Evolutionary conservation across 2,329 filamentous ascomycete genomes (phyloP), one percentile per base, ranked within the genome.

Genomic region (Ascochyta pisi): DNA sequence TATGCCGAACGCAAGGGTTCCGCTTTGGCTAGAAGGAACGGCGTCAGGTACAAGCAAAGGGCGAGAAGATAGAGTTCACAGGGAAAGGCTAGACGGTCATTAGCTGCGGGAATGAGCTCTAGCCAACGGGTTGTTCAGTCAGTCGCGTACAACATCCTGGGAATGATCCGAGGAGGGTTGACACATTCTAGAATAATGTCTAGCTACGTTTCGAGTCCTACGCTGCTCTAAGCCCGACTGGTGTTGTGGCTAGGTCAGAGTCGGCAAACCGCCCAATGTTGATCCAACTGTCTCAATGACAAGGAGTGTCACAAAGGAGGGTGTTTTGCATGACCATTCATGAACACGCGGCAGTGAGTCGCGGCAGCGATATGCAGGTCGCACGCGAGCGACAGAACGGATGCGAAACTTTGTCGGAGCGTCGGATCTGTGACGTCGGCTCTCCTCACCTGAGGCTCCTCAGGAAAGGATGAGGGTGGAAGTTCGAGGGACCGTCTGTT

Each of bases 361-460:
- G 31, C 34, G 7, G n/a, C 12, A 41, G 33, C 29, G 26, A 39
- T 45, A 27, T 49, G 53, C 47, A 50, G 38, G 35, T 47, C 26
- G 7, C 22, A 47, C 13, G 22, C 37, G 8, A 50, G 42, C 37
- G 24, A 44, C 31, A n/a, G 35, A 29, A 19, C 13, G n/a, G 15
- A 19, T 9, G 7, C 6, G 19, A 33, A 43, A 33, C 27, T 38
- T 48, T 45, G 38, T 26, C 39, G 29, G 31, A 33, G 37, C 35
- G 23, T 59, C 64, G 61, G 59, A 63, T 58, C 57, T 62, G 58
- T 40, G 37, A 50, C 47, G 41, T 67, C 66, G 67, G 67, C 65
- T 70, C 65, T 68, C 65, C 67, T 57, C 66, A 66, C 22, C 52
- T 60, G 26, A 46, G 22, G 43, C 27, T 48, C 24, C 34, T 38